Evolutionary conservation across 208 protist species (phyloP).

Genomic region (Acanthamoeba polyphaga): DNA sequence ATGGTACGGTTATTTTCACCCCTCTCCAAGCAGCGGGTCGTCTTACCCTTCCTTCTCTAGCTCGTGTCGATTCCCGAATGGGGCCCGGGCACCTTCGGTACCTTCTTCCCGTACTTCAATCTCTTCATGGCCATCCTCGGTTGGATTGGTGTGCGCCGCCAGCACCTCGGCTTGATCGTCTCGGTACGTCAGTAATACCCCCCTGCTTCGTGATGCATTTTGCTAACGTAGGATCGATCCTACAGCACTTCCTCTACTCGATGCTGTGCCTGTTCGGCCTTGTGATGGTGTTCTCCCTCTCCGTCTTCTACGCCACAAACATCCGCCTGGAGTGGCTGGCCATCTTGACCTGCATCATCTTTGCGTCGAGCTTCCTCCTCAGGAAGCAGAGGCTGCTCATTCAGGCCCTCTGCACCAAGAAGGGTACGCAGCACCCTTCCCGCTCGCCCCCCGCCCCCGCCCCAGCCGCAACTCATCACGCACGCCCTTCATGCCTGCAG

Average conservation of each 20-base stretch:
- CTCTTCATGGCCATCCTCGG: conserved; percentile 43
- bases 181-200: neutral
- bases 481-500: neutral
- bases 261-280: conserved; percentile 32
- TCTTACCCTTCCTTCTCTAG: neutral
- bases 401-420: conserved; percentile 22
- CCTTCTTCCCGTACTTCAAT: conserved; percentile 36
- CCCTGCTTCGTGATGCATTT: neutral
- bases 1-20: conserved; percentile 1
- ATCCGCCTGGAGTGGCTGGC: neutral
- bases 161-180: conserved; percentile 3
- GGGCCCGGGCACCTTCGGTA: neutral
- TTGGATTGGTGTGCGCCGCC: conserved; percentile 1
- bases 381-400: conserved; percentile 58
- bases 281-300: conserved; percentile 25
- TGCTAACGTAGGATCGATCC: neutral
- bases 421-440: neutral
- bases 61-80: neutral
- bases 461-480: neutral
- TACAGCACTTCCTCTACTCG: conserved; percentile 55
- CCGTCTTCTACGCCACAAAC: neutral
- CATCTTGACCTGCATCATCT: neutral
- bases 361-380: conserved; percentile 24
- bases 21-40: neutral
- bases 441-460: neutral